Percentiles rank a stretch among this genome's conserved stretches.
Evolutionary conservation across 2,329 filamentous ascomycete genomes (phyloP).

Genomic region (Penicillium sp.): DNA sequence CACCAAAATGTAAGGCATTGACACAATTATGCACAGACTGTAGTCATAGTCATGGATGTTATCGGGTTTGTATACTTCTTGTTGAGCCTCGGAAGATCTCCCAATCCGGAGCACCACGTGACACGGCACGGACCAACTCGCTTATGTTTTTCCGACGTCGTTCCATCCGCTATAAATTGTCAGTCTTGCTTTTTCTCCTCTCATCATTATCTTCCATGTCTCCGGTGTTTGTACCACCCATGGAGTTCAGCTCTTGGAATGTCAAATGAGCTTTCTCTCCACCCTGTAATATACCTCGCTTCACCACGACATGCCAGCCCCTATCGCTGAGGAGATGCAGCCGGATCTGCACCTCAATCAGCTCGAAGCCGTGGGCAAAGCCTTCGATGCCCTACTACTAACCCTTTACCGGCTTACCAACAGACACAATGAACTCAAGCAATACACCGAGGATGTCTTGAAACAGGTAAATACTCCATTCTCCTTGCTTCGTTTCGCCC

Average conservation of each 20-base stretch:
- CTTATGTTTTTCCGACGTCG: slow-evolving; percentile 30
- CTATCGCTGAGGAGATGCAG: slow-evolving; percentile 29
- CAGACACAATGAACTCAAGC: slow-evolving; percentile 41
- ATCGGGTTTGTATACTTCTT: neutral
- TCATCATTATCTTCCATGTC: slow-evolving; percentile 16
- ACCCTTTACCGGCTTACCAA: slow-evolving; percentile 40
- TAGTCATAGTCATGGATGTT: neutral
- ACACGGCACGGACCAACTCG: slow-evolving; percentile 35
- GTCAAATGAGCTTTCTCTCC: slow-evolving; percentile 19
- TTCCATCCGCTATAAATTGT: slow-evolving; percentile 20
- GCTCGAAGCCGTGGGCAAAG: slow-evolving; percentile 38
- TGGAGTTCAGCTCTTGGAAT: slow-evolving; percentile 24
- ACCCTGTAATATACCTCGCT: slow-evolving; percentile 22
- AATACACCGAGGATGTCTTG: slow-evolving; percentile 38
- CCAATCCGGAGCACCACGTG: slow-evolving; percentile 22
- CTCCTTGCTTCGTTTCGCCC: neutral
- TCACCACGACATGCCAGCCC: slow-evolving; percentile 19
- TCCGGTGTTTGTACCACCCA: slow-evolving; percentile 25
- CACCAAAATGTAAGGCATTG: neutral
- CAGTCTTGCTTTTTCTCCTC: slow-evolving; percentile 13
- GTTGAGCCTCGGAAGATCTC: neutral
- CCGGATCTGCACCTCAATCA: slow-evolving; percentile 31
- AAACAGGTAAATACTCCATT: slow-evolving; percentile 38
- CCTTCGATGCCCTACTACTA: slow-evolving; percentile 45
- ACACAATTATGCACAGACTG: neutral